A percentile compares a stretch with the other conserved stretches of the same genome.
Evolutionary conservation across 768 basidiomycete species (phyloP).

Genomic region (Clitopilus hobsonii): DNA sequence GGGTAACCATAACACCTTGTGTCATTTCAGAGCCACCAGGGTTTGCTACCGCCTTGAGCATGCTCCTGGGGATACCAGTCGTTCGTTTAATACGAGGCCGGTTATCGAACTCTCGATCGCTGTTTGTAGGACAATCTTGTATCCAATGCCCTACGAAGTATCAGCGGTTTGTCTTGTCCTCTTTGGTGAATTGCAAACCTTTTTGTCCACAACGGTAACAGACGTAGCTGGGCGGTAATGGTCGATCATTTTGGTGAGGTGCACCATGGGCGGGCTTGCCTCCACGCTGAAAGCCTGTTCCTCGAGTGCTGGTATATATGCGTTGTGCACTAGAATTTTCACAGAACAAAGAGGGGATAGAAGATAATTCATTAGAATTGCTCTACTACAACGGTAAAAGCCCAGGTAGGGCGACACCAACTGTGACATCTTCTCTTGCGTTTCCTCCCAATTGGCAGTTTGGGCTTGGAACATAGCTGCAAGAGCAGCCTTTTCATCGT

Average conservation of each 20-base stretch:
- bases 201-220: slow-evolving; percentile 99
- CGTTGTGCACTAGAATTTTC: slow-evolving; percentile 56
- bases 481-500: slow-evolving; percentile 93
- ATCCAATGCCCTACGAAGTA: slow-evolving; percentile 89
- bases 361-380: slow-evolving; percentile 67
- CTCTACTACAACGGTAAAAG: slow-evolving; percentile 64
- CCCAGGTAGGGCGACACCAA: slow-evolving; percentile 69
- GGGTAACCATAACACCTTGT: slow-evolving; percentile 96
- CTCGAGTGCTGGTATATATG: slow-evolving; percentile 62
- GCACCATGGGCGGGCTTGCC: slow-evolving; percentile 51
- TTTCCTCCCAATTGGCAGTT: slow-evolving; percentile 95
- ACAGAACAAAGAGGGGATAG: slow-evolving; percentile 27
- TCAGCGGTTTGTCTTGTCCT: slow-evolving; percentile 4
- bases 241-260: slow-evolving; percentile 61
- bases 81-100: slow-evolving; percentile 95
- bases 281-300: slow-evolving; percentile 57
- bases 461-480: slow-evolving; percentile 98
- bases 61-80: slow-evolving; percentile 96
- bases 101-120: slow-evolving; percentile 91
- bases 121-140: slow-evolving; percentile 97
- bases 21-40: slow-evolving; percentile 65
- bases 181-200: slow-evolving; percentile 46
- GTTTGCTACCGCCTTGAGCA: slow-evolving; percentile 93
- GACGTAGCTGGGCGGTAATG: slow-evolving; percentile 91
- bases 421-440: slow-evolving; percentile 99